A percentile compares a stretch with the other conserved stretches of the same genome.
Conservation (phyloP, 306 rosid genomes). For the Phaseolus lunatus region DNA sequence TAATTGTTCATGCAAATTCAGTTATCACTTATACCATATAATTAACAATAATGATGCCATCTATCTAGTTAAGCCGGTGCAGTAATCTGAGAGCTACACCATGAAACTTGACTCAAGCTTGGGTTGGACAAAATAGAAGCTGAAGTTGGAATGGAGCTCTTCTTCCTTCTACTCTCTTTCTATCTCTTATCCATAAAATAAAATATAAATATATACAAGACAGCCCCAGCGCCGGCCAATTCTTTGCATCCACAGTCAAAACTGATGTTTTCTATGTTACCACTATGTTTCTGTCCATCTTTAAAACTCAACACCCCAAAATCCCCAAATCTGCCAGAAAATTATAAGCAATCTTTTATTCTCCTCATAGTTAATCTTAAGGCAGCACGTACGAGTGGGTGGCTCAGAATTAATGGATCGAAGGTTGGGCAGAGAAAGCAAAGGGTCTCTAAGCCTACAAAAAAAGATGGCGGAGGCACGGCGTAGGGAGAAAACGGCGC, state of each 20-base stretch:
- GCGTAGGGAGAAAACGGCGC: slow-evolving; percentile 45
- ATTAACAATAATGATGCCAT: no score
- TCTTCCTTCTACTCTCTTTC: not conserved
- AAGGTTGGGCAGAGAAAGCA: slow-evolving; percentile 46
- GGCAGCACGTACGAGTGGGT: not conserved
- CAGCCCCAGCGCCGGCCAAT: slow-evolving; percentile 52
- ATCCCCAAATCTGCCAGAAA: not conserved
- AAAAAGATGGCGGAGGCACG: slow-evolving; percentile 47
- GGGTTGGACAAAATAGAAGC: no score
- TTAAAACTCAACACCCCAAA: not conserved
- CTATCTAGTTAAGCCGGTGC: no score
- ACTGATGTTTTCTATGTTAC: slow-evolving; percentile 49
- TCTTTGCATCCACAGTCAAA: slow-evolving; percentile 31
- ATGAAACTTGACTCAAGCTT: not conserved
- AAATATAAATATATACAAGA: slow-evolving; percentile 25
- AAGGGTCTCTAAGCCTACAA: slow-evolving; percentile 51
- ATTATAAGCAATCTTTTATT: not conserved
- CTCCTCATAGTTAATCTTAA: not conserved
- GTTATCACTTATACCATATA: no score
- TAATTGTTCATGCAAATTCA: not conserved
- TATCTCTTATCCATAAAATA: not conserved
- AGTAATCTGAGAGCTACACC: no score
- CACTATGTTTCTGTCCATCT: slow-evolving; percentile 11
- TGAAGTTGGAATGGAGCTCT: not conserved
- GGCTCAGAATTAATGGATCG: slow-evolving; percentile 37